These are phyloP conservation scores for Brettanomyces bruxellensis DNA, from an alignment of 805 yeast species.

Conservation along the genomic window DNA sequence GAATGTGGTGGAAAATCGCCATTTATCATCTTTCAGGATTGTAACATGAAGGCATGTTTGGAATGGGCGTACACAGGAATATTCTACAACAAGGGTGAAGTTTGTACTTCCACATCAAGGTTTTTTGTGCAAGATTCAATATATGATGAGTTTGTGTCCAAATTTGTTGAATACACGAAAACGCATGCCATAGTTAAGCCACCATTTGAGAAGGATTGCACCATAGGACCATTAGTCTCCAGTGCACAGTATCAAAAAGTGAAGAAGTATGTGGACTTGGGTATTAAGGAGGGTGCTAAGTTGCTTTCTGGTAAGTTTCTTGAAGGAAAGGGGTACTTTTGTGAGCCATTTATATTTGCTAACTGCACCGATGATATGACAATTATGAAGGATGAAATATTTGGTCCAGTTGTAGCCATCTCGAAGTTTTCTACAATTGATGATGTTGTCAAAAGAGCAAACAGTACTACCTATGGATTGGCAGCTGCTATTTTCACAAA, in stretches of 20 bases:
- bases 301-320: slow-evolving; percentile 57
- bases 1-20: slow-evolving; percentile 60
- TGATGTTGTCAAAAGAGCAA: slow-evolving; percentile 58
- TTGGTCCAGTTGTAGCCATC: slow-evolving; percentile 71
- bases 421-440: slow-evolving; percentile 57
- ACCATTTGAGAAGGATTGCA: slow-evolving; percentile 58
- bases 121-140: slow-evolving; percentile 34
- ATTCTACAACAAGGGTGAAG: slow-evolving; percentile 39
- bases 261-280: slow-evolving; percentile 55
- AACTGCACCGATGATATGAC: slow-evolving; percentile 58
- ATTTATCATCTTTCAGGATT: slow-evolving; percentile 41
- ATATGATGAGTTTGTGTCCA: slow-evolving; percentile 32
- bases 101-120: slow-evolving; percentile 39
- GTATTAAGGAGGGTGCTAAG: slow-evolving; percentile 63
- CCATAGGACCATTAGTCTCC: slow-evolving; percentile 72
- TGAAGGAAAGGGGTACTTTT: slow-evolving; percentile 56
- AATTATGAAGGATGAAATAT: slow-evolving; percentile 65
- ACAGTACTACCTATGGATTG: slow-evolving; percentile 62
- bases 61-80: slow-evolving; percentile 42
- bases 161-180: slow-evolving; percentile 28
- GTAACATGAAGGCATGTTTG: slow-evolving; percentile 42
- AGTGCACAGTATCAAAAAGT: slow-evolving; percentile 58
- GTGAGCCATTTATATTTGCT: slow-evolving; percentile 64
- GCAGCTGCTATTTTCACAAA: slow-evolving; percentile 73
- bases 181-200: slow-evolving; percentile 47